phyloP scores from a whole-genome alignment of 768 basidiomycete species.

The Agrocybe praecox region DNA sequence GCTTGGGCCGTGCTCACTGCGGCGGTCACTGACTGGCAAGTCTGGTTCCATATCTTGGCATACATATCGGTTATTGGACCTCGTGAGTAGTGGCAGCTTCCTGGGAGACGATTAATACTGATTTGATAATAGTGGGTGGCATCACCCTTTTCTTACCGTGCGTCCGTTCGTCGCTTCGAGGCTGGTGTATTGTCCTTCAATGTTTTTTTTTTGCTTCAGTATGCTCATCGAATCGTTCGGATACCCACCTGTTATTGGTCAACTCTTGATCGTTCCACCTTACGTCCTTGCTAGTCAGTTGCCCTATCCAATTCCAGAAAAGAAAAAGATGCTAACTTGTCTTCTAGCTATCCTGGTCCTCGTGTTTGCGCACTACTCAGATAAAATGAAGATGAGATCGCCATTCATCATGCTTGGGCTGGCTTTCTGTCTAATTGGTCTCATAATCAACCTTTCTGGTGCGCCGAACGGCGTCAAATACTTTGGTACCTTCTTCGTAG shows the following conservation, averaged over 20 bases:
- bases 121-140: slow-evolving; percentile 48
- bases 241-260: slow-evolving; percentile 53
- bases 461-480: slow-evolving; percentile 60
- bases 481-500: slow-evolving; percentile 71
- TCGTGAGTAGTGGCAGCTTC: slow-evolving; percentile 39
- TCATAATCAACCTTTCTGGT: slow-evolving; percentile 62
- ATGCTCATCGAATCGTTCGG: slow-evolving; percentile 67
- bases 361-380: slow-evolving; percentile 58
- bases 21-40: slow-evolving; percentile 69
- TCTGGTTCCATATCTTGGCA: slow-evolving; percentile 58
- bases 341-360: slow-evolving; percentile 53
- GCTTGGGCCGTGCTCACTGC: too few species aligned
- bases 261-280: slow-evolving; percentile 70
- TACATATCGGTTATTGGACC: slow-evolving; percentile 63
- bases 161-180: slow-evolving; percentile 26
- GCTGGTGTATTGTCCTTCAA: neutral
- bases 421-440: slow-evolving; percentile 56
- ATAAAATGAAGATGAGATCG: slow-evolving; percentile 53
- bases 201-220: slow-evolving; percentile 28
- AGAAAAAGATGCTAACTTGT: neutral
- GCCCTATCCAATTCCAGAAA: neutral
- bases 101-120: neutral
- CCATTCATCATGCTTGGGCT: slow-evolving; percentile 60
- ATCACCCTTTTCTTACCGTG: slow-evolving; percentile 74
- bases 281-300: slow-evolving; percentile 62